phyloP scores from a whole-genome alignment of 192 early-diverging fungal genomes.

The Chytriomyces hyalinus region DNA sequence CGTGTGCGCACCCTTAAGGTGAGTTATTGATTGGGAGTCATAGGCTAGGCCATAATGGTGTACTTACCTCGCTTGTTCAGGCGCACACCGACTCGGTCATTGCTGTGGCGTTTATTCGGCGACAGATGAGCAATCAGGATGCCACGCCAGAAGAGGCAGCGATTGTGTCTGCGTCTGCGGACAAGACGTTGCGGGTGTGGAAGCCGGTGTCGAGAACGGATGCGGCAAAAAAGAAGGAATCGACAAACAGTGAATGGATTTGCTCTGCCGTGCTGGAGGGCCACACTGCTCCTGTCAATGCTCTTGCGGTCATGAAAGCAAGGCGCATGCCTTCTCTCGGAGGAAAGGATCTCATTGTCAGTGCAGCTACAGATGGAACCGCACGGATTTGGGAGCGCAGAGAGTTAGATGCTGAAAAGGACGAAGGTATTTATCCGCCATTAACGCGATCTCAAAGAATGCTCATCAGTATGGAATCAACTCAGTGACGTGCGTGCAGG shows the following conservation, averaged over 20 bases:
- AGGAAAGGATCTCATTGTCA: slow-evolving; percentile 62
- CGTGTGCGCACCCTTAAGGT: not conserved
- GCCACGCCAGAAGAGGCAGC: slow-evolving; percentile 57
- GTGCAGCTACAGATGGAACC: slow-evolving; percentile 74
- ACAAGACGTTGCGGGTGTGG: slow-evolving; percentile 81
- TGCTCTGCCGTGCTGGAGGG: slow-evolving; percentile 72
- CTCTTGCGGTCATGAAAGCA: slow-evolving; percentile 65
- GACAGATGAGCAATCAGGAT: slow-evolving; percentile 46
- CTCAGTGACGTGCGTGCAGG: slow-evolving; percentile 66
- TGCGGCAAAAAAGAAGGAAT: not conserved
- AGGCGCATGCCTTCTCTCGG: slow-evolving; percentile 43
- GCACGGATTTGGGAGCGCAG: slow-evolving; percentile 72
- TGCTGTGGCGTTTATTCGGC: slow-evolving; percentile 72
- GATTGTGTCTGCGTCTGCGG: slow-evolving; percentile 80
- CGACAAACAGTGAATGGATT: slow-evolving; percentile 50
- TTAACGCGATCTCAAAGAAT: not conserved
- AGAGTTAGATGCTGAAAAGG: slow-evolving; percentile 61
- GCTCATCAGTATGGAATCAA: not conserved
- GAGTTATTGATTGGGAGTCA: too few relatives aligned
- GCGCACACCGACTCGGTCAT: slow-evolving; percentile 83
- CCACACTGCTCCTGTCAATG: slow-evolving; percentile 69
- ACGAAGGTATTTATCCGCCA: slow-evolving; percentile 24
- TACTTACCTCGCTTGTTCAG: slow-evolving; percentile 60
- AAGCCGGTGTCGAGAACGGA: slow-evolving; percentile 34
- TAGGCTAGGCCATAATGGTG: not conserved